phyloP scores from a whole-genome alignment of 2,329 filamentous ascomycete species.

The Chrysoporthe austroafricana region DNA sequence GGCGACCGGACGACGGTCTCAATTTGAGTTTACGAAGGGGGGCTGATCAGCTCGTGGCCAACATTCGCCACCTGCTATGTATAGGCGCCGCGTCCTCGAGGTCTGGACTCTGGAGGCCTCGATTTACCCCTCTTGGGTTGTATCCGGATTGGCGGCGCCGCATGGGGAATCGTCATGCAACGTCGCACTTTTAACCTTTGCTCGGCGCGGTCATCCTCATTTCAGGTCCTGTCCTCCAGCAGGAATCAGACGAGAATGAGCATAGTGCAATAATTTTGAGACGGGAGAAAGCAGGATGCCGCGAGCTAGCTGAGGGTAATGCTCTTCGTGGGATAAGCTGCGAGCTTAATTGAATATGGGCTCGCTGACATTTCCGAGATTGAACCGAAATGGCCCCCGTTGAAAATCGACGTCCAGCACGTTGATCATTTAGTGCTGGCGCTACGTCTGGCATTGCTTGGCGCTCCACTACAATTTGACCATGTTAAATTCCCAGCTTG shows the following conservation, averaged over 20 bases:
- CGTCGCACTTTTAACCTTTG: neutral
- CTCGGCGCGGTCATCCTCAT: neutral
- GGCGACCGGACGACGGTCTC: neutral
- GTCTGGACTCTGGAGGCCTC: neutral
- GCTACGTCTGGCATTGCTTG: neutral
- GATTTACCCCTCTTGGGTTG: neutral
- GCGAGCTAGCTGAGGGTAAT: no score
- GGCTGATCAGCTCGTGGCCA: neutral
- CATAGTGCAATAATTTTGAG: neutral
- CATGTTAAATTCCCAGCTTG: neutral
- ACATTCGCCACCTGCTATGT: neutral
- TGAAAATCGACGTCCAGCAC: neutral
- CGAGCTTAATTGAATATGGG: neutral
- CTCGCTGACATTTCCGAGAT: neutral
- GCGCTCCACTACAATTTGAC: neutral
- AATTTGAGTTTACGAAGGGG: conserved; percentile 3
- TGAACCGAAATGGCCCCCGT: neutral
- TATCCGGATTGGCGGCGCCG: neutral
- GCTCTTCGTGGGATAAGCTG: neutral
- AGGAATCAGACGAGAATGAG: neutral
- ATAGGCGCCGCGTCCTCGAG: no score
- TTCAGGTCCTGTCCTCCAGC: neutral
- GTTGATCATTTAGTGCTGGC: neutral
- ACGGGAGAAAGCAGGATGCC: no score
- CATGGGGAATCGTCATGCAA: neutral